phyloP scores from a whole-genome alignment of 495 filamentous ascomycete species.

The Podospora comata region DNA sequence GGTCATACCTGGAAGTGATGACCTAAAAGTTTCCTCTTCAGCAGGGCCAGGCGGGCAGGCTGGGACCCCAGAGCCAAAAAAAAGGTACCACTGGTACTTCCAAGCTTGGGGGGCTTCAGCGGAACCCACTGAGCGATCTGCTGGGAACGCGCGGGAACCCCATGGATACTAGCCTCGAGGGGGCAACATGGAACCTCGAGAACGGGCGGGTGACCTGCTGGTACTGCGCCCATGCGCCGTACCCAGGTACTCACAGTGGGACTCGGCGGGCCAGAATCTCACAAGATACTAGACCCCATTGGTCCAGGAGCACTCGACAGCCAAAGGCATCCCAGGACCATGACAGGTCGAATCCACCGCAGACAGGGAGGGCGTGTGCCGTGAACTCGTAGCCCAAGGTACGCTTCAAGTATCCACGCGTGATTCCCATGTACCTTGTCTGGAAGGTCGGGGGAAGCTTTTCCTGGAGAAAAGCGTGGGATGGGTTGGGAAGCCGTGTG shows the following conservation, averaged over 20 bases:
- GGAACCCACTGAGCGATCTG: slow-evolving; percentile 13
- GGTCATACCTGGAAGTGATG: slow-evolving; percentile 29
- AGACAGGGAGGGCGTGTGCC: slow-evolving; percentile 22
- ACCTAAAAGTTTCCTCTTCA: slow-evolving; percentile 32
- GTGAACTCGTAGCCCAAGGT: slow-evolving; percentile 20
- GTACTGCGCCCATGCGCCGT: slow-evolving; percentile 8
- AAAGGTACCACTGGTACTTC: slow-evolving; percentile 1
- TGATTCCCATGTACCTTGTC: slow-evolving; percentile 16
- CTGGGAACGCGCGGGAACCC: not conserved
- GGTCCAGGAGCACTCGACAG: slow-evolving; percentile 18
- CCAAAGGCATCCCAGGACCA: slow-evolving; percentile 18
- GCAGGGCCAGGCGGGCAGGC: slow-evolving; percentile 24
- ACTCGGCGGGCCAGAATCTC: slow-evolving; percentile 14
- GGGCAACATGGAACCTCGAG: slow-evolving; percentile 1
- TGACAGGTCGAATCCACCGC: slow-evolving; percentile 29
- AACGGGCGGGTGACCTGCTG: slow-evolving; percentile 8
- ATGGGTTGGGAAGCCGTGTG: slow-evolving; percentile 24
- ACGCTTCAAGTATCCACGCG: slow-evolving; percentile 22
- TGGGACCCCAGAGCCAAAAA: slow-evolving; percentile 20
- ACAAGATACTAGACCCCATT: slow-evolving; percentile 31
- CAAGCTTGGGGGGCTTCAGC: slow-evolving; percentile 12
- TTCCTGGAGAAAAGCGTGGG: slow-evolving; percentile 27
- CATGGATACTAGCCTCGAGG: not conserved
- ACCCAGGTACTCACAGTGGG: slow-evolving; percentile 5
- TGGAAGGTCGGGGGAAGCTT: slow-evolving; percentile 28